Evolutionary conservation across 768 basidiomycete species (phyloP).

Genomic region (Lactifluus pinguis): DNA sequence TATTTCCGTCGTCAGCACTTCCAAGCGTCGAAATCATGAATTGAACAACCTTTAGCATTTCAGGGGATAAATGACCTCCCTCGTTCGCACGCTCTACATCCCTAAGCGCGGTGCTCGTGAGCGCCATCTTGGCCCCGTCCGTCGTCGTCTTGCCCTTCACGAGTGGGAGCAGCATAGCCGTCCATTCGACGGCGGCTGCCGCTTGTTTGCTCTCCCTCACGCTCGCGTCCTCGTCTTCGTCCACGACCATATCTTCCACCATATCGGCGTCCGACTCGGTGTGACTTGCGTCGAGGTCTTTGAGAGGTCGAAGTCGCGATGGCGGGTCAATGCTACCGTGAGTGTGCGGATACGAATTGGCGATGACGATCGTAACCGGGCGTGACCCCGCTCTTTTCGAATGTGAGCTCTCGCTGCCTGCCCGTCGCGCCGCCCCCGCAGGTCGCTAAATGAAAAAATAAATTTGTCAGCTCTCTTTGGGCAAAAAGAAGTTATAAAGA

Average conservation of each 20-base stretch:
- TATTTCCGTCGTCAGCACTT: neutral
- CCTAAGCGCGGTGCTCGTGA: neutral
- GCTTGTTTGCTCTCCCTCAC: neutral
- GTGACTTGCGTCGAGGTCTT: neutral
- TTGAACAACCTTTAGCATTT: constrained; percentile 4
- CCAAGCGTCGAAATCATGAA: neutral
- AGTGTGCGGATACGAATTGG: neutral
- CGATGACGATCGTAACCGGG: neutral
- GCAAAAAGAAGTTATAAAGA: neutral
- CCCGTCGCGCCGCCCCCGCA: neutral
- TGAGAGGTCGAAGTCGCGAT: neutral
- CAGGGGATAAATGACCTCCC: neutral
- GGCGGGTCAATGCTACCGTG: constrained; percentile 3
- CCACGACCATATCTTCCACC: neutral
- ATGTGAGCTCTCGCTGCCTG: too few species aligned
- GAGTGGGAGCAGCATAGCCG: constrained; percentile 7
- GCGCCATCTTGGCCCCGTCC: neutral
- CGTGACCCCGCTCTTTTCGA: neutral
- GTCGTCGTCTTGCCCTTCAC: constrained; percentile 8
- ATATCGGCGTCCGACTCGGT: neutral
- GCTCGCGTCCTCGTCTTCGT: neutral
- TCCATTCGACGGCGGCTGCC: neutral
- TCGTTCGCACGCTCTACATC: neutral
- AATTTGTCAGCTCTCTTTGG: neutral
- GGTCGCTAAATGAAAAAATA: neutral